These are phyloP conservation scores for Boletus smithii DNA, from an alignment of 1,284 basidiomycete genomes.

Conservation along the genomic window DNA sequence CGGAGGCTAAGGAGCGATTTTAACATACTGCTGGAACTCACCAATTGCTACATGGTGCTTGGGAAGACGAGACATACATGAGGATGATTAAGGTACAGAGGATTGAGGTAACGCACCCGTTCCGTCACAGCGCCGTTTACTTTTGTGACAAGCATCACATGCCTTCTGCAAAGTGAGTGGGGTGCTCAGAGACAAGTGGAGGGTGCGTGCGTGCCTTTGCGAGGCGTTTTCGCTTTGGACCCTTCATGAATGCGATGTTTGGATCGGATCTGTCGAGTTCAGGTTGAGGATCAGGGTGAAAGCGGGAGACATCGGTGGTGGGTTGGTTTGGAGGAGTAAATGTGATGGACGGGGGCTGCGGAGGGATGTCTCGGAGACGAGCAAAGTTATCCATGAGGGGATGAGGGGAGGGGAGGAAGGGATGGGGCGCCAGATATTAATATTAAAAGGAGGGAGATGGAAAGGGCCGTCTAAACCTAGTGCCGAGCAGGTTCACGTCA, in stretches of 20 bases:
- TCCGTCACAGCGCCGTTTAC: constrained; percentile 78
- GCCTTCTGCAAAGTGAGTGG: constrained; percentile 45
- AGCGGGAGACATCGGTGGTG: constrained; percentile 21
- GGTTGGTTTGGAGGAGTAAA: constrained; percentile 25
- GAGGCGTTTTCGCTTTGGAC: constrained; percentile 62
- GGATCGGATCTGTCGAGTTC: constrained; percentile 30
- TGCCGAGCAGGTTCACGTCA: constrained; percentile 28
- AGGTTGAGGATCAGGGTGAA: constrained; percentile 16
- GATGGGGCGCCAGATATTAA: constrained; percentile 30
- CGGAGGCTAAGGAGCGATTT: constrained; percentile 2
- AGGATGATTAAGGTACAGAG: constrained; percentile 13
- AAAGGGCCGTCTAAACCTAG: constrained; percentile 32
- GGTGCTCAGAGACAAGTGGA: constrained; percentile 3
- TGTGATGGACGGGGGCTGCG: constrained; percentile 18
- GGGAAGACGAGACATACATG: constrained; percentile 10
- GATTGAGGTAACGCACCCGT: constrained; percentile 50
- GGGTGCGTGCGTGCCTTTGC: constrained; percentile 52
- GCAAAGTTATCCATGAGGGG: constrained; percentile 25
- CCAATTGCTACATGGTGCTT: constrained; percentile 82
- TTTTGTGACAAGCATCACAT: constrained; percentile 79
- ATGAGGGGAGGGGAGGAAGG: not conserved
- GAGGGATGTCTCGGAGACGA: constrained; percentile 17
- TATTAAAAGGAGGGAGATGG: constrained; percentile 33
- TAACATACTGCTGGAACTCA: constrained; percentile 31
- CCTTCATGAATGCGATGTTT: constrained; percentile 45